Base-by-base conservation (phyloP, 768 basidiomycete species). In the Dioszegia aurantiaca region DNA sequence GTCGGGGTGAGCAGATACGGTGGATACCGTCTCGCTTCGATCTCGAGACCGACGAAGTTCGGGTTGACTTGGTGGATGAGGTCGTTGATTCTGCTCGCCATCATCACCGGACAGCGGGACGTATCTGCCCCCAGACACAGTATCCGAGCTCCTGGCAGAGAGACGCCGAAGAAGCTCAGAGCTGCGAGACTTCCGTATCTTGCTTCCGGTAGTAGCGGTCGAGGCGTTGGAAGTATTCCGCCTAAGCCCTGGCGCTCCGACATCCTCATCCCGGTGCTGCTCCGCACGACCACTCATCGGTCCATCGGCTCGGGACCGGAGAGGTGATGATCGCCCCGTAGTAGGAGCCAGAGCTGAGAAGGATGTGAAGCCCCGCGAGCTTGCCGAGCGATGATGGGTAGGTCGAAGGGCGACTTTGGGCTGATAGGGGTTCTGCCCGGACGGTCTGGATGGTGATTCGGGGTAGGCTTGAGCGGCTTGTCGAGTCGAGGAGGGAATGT, bases 341-440 rank as follows among this genome's bases (percentile, higher is more conserved):
- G 41, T 43, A 9, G 69, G 62, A 19, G 64, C 53, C 1, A 68
- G 21, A 1, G 66, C 69, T 4, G 57, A 60, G 43, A 70, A 70
- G 27, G 58, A 61, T 1, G 56, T 39, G 55, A 68, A 70, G 9
- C 60, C 61, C 41, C 64, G 55, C 30, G 19, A 44, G 26, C 53
- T 61, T 17, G 26, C 39, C 12, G 40, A 33, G 16, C 67, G 49
- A 23, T 62, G 61, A 46, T 72, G 70, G 0, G 70, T 72, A 2
- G 70, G 67, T 40, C 65, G 49, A 19, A 72, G 60, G 5, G 63
- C 36, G 39, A 72, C 64, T 2, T 58, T 45, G 24, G 69, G 69
- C 39, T 69, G 68, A n/a, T 42, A 59, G 55, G 54, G 30, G 41
- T 40, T 19, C 37, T 21, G 23, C 16, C 16, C n/a, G n/a, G n/a